Evolutionary conservation across 2,329 filamentous ascomycete genomes (phyloP).

Genomic region (Trichoderma gracile): DNA sequence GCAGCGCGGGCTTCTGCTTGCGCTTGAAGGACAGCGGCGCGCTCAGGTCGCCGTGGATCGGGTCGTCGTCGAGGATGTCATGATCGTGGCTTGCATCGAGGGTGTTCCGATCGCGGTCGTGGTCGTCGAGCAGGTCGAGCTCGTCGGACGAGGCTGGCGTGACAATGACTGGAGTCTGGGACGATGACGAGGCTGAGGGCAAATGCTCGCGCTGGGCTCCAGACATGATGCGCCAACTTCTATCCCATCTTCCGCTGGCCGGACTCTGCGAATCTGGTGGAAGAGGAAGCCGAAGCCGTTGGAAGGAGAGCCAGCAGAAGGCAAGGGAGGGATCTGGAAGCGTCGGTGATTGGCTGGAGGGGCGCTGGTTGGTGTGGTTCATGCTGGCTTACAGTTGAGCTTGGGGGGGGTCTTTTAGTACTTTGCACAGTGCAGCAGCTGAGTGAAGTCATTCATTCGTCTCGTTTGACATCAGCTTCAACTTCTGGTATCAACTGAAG

Average conservation of each 20-base stretch:
- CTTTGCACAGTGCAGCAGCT: not conserved
- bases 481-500: not conserved
- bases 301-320: not conserved
- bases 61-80: conserved; percentile 56
- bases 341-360: conserved; percentile 22
- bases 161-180: conserved; percentile 34
- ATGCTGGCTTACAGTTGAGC: too few species aligned
- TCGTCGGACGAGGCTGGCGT: conserved; percentile 45
- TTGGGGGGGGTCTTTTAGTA: not conserved
- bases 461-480: too few species aligned
- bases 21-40: conserved; percentile 70
- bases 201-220: conserved; percentile 38
- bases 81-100: conserved; percentile 26
- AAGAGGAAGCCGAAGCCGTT: not conserved
- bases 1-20: conserved; percentile 56
- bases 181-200: conserved; percentile 41
- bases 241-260: conserved; percentile 39
- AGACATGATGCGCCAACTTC: conserved; percentile 43
- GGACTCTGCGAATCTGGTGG: not conserved
- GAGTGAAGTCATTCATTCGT: too few species aligned
- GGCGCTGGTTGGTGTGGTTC: not conserved
- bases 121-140: conserved; percentile 45
- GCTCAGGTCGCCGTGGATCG: conserved; percentile 51
- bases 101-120: conserved; percentile 40
- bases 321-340: conserved; percentile 1